These are phyloP conservation scores for Raphanus raphanistrum DNA, from an alignment of 345 rosid species.

Conservation along the genomic window DNA sequence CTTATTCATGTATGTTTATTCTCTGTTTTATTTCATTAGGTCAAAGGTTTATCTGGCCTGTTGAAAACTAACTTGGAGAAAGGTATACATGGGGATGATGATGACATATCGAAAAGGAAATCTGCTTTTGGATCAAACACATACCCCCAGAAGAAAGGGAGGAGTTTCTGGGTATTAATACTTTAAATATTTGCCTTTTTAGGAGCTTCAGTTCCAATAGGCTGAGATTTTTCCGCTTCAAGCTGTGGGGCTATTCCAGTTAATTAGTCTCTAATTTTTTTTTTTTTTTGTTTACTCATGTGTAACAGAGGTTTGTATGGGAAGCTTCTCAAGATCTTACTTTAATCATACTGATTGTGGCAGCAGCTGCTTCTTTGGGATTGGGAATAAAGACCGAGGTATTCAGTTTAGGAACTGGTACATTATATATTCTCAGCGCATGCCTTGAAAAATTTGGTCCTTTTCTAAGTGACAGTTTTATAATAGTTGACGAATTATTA, in stretches of 20 bases:
- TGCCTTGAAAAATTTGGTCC: not conserved
- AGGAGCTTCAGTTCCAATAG: constrained; percentile 18
- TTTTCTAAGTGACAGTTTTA: not conserved
- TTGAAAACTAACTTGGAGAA: constrained; percentile 75
- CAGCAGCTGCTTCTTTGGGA: constrained; percentile 90
- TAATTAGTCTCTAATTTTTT: constrained; percentile 11
- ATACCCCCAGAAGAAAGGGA: constrained; percentile 88
- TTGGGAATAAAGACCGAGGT: constrained; percentile 98
- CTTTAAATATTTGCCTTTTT: not conserved
- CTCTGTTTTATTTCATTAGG: constrained; percentile 46
- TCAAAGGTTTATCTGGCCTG: constrained; percentile 57
- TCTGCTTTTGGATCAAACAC: constrained; percentile 83
- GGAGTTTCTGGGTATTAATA: constrained; percentile 75
- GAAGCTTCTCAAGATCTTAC: constrained; percentile 92
- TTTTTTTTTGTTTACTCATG: not conserved
- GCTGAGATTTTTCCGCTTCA: not conserved
- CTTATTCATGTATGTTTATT: constrained; percentile 10
- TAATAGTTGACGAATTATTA: not conserved
- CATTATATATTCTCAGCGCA: not conserved
- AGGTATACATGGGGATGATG: constrained; percentile 74
- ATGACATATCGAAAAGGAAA: constrained; percentile 62
- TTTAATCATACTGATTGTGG: constrained; percentile 81
- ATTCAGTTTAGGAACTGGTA: constrained; percentile 23
- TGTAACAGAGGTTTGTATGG: constrained; percentile 76
- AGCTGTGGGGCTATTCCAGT: constrained; percentile 11